Evolutionary conservation across 257 asterid species (phyloP), one percentile per base, ranked within the genome.

Genomic region (Nicotiana undulata): DNA sequence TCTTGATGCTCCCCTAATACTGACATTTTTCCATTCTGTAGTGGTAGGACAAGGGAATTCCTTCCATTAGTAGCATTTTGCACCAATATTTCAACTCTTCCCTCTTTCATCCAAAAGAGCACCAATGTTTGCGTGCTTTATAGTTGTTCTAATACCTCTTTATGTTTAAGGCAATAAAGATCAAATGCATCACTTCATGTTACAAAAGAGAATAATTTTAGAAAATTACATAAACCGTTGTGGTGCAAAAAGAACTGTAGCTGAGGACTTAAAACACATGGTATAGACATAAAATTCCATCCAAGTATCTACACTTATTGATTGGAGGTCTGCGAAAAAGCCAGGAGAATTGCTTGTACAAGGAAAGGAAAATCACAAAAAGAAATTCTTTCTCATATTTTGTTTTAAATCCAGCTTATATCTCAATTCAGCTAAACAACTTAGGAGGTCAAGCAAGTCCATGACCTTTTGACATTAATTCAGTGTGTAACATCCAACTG

Each of bases 1-100:
- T 85, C 90, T 91, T 93, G 84, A 87, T 93, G 87, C 86, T 84
- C 77, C 89, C 93, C 24, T 93, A 90, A 80, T 20, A 63, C 37
- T 32, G 37, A 6, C 6, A 5, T 63, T 63, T 64, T 17, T 3
- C 74, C 3, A 22, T 16, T 64, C 15, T 64, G 24, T 64, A 64
- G 49, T 64, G 8, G 72, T 17, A 31, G 74, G 74, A 31, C 16
- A 24, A 65, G 75, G 51, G 18, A 65, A n/a, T 65, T 65, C 51
- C 28, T 31, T 65, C 28, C 51, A 64, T 64, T 64, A 64, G n/a
- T 64, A 64, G 4, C 24, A 64, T 29, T 29, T 29, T 34, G 10
- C 49, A 64, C 74, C 40, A 9, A 31, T 64, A 31, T 31, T 63
- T 64, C 17, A 31, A 64, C 49, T 18, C 51, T 65, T 65, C 75